Base-by-base conservation (phyloP, 176 grass and related monocot genomes). In the Neostapfia colusana region DNA sequence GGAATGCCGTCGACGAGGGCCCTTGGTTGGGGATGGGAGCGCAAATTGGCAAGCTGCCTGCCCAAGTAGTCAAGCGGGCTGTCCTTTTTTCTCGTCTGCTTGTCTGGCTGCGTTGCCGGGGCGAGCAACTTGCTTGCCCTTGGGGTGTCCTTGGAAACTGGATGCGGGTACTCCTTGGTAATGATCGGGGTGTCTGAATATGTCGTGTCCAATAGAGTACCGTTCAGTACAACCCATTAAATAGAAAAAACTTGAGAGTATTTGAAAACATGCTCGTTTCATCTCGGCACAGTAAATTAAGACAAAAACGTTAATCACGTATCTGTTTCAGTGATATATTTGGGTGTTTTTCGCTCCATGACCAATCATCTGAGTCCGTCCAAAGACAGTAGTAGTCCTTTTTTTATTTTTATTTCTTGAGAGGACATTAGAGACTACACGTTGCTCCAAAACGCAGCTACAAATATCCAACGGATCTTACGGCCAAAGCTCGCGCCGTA, bases 11-110 rank as follows among this genome's bases (percentile, higher is more conserved):
- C 60, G 27, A 77, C 18, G 46, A 38, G 60, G 60, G 25, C 13
- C 55, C 21, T 44, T 75, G 61, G 12, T 50, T 77, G 61, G 44
- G 20, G 4, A 31, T 77, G 6, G 6, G 60, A 65, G 61, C 16
- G 75, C 75, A 77, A 65, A 24, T 77, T 77, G 75, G 28, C 61
- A 77, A 77, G 74, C 59, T 38, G 74, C 46, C 18, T 13, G 43
- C 10, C 37, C 74, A 77, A 77, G 60, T 64, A n/a, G 43, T 77
- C 59, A 50, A 65, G 75, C 53, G 75, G 60, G 60, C 20, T 38
- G 31, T 65, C 36, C 74, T n/a, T 65, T 44, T 36, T 34, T 8
- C 36, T 37, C 51, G 74, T 65, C 17, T 6, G 43, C 60, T 24
- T 76, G 26, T 28, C 41, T 35, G 73, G 31, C 57, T 20, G 48